Evolutionary conservation across 2,329 filamentous ascomycete species (phyloP), one percentile per base, ranked within the genome.

Genomic region (Neonectria neomacrospora): DNA sequence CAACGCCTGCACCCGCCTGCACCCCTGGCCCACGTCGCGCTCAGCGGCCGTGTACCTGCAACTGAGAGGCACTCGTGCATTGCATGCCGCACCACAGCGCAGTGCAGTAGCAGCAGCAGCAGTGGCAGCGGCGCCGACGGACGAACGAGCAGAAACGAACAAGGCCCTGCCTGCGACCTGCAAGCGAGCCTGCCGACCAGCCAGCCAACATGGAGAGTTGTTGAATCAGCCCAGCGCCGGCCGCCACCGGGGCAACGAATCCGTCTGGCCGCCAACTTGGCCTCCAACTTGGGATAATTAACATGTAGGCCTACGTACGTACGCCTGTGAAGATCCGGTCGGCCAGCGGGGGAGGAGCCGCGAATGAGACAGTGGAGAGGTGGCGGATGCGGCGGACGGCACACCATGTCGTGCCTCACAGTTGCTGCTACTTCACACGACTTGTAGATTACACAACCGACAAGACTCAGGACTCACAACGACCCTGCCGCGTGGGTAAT

Each of bases 401-500:
- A 69, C 56, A 69, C 56, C 63, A 72, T 72, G 70, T 71, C 67
- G 71, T 71, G 70, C 70, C 70, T 69, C 47, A 54, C 53, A 45
- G 48, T 28, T 54, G 47, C 44, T 63, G 64, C 69, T 59, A 60
- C 61, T 61, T 37, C 14, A n/a, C 59, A 71, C 55, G 61, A 53
- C 60, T 54, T 64, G 23, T 26, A 26, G 6, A 26, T 3, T 59
- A 56, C 61, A 54, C 53, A 65, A 30, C 28, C 8, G 6, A 30
- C 28, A 30, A 10, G 28, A 30, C 28, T 30, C 28, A 30, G 28
- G 9, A 30, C 28, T 30, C 28, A 7, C 28, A 42, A 16, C 52
- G 52, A 23, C 26, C 30, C 37, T 30, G 28, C 28, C 6, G 3
- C 23, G 6, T 6, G 6, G 6, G 6, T 16, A 14, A 34, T 14